Evolutionary conservation across 2,329 filamentous ascomycete species (phyloP), one percentile per base, ranked within the genome.

Genomic region (Escovopsis weberi): DNA sequence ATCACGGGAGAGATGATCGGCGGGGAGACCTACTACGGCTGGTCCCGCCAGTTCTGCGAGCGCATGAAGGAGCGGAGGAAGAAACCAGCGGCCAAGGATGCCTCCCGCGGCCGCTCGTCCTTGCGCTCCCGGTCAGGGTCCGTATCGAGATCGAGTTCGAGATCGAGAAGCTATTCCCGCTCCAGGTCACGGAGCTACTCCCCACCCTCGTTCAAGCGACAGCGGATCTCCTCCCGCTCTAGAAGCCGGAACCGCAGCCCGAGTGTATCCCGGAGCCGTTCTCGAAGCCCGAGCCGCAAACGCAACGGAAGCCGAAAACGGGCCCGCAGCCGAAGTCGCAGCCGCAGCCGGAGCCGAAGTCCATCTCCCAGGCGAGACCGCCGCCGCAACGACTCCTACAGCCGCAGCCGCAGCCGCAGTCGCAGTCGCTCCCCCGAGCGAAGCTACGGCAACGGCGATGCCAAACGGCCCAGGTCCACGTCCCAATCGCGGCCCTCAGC

Each of bases 1-100:
- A 63, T 75, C n/a, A 81, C 75, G 0, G 79, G 79, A 0, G 75
- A 82, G 3, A 62, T 80, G 2, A 57, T 79, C 6, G 68, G 70
- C 6, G 80, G 79, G 1, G 79, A 85, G 48, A 85, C 82, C 1
- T 93, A 93, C 58, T 93, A 93, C 56, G 87, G 86, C 47, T 94
- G 87, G 87, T 89, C 85, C 5, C 72, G 75, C 34, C 67, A 68
- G 1, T 91, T 94, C 51, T 93, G 85, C 56, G 70, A 85, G 50
- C 83, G 82, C 54, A 91, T 91, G 82, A 85, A 81, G 60, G 63
- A 68, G 40, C 67, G 72, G 33, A 61, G 57, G 26, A 63, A 57
- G 37, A 66, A 61, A 43, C 37, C 32, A 39, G 8, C 23, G 2
- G 41, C 42, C 12, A 47, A 46, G 33, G 45, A 43, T 9, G 48